Percentiles rank a stretch among this genome's conserved stretches.
Evolutionary conservation across 805 yeast species (phyloP).

Genomic region (Nakazawaea siamensis): DNA sequence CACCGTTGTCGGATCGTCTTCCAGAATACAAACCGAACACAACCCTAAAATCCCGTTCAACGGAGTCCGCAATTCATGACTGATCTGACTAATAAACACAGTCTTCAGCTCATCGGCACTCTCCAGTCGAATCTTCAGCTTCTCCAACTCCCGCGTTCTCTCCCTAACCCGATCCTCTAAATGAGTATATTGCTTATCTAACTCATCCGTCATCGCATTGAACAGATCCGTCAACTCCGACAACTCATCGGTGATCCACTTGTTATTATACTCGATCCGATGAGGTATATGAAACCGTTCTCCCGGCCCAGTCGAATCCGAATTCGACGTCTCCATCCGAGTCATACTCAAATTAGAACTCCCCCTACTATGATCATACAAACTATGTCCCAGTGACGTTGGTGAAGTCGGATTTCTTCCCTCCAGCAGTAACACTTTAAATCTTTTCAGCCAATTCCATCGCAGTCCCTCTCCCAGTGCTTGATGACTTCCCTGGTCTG

Average conservation of each 20-base stretch:
- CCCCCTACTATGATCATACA: neutral
- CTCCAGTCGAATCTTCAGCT: constrained; percentile 74
- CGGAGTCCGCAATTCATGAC: constrained; percentile 93
- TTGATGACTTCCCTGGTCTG: neutral
- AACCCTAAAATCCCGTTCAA: constrained; percentile 93
- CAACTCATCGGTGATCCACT: constrained; percentile 71
- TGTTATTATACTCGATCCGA: constrained; percentile 19
- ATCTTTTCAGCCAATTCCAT: too few relatives aligned
- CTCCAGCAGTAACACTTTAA: too few relatives aligned
- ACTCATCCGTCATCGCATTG: constrained; percentile 83
- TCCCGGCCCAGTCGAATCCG: constrained; percentile 20
- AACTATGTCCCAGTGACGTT: neutral
- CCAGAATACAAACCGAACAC: constrained; percentile 92
- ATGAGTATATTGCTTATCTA: constrained; percentile 75
- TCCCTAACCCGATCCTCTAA: constrained; percentile 83
- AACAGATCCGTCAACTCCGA: constrained; percentile 85
- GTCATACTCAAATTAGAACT: neutral
- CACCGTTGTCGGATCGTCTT: constrained; percentile 56
- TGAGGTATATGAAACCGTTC: constrained; percentile 27
- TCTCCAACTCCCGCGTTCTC: constrained; percentile 82
- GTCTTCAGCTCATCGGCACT: constrained; percentile 96
- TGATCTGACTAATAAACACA: constrained; percentile 83
- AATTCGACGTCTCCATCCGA: neutral
- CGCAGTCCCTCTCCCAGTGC: too few relatives aligned
- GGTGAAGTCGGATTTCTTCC: neutral